Conservation (phyloP, 495 filamentous ascomycete genomes). For the Echria macrotheca region DNA sequence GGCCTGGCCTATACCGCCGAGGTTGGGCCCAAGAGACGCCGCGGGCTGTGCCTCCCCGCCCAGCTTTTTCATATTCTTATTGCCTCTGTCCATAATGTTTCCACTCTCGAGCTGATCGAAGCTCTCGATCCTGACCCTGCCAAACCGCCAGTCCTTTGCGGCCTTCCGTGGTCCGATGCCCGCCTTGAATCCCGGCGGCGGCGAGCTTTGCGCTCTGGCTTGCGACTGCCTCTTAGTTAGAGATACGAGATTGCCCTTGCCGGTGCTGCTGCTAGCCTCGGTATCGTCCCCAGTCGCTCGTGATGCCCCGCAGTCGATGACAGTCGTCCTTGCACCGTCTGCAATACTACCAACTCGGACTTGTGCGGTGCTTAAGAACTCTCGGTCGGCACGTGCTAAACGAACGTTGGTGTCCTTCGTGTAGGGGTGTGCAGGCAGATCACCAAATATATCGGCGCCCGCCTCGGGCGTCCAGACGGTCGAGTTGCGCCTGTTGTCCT, state of each 20-base stretch:
- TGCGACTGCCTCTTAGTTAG: constrained; percentile 30
- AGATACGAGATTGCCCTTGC: constrained; percentile 23
- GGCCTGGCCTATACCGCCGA: constrained; percentile 36
- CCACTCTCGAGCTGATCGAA: constrained; percentile 34
- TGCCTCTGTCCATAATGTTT: constrained; percentile 12
- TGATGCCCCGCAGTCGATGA: constrained; percentile 41
- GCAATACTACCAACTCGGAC: too few species aligned
- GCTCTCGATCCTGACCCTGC: constrained; percentile 39
- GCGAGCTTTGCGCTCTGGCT: constrained; percentile 23
- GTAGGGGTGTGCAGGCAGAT: constrained; percentile 40
- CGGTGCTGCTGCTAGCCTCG: background rate
- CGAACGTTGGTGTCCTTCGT: background rate
- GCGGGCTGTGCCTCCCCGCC: constrained; percentile 20
- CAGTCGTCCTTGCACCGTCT: background rate
- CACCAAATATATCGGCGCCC: constrained; percentile 39
- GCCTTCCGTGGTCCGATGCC: constrained; percentile 36
- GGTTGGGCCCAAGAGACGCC: constrained; percentile 38
- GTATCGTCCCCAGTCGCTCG: background rate
- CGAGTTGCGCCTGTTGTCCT: constrained; percentile 6
- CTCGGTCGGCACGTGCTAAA: too few species aligned
- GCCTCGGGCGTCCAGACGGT: constrained; percentile 36
- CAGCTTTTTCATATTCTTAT: background rate
- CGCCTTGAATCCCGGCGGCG: constrained; percentile 25
- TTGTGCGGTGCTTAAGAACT: too few species aligned
- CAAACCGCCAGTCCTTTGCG: constrained; percentile 44